Evolutionary conservation across 2,329 filamentous ascomycete species (phyloP).

Genomic region (Stylonectria norvegica): DNA sequence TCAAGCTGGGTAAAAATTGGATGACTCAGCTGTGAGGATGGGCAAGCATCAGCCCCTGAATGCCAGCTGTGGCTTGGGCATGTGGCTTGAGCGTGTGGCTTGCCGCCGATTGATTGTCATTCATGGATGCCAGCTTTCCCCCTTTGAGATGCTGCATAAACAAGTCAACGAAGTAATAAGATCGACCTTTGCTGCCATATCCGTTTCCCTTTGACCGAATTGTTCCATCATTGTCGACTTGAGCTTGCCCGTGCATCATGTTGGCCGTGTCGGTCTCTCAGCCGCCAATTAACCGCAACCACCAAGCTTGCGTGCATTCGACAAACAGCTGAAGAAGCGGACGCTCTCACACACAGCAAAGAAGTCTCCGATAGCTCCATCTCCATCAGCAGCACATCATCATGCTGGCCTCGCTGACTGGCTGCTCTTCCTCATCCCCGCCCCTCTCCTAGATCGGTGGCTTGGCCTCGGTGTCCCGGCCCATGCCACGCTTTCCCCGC

Average conservation of each 20-base stretch:
- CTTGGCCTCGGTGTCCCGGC: slow-evolving; percentile 17
- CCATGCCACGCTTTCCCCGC: slow-evolving; percentile 23
- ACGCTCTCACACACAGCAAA: no score
- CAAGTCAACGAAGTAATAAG: no score
- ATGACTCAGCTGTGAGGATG: slow-evolving; percentile 17
- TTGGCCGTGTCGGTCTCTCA: no score
- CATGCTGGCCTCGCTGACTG: not conserved
- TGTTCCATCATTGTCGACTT: no score
- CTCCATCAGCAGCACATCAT: slow-evolving; percentile 14
- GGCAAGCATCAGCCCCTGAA: slow-evolving; percentile 17
- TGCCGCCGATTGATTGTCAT: not conserved
- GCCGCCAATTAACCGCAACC: no score
- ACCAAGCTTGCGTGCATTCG: no score
- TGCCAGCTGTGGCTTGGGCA: slow-evolving; percentile 1
- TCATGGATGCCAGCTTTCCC: not conserved
- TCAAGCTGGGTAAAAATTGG: slow-evolving; percentile 6
- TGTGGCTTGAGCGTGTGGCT: not conserved
- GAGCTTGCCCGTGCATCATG: no score
- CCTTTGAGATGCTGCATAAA: not conserved
- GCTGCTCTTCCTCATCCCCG: not conserved
- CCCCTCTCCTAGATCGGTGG: slow-evolving; percentile 21
- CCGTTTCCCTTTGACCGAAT: no score
- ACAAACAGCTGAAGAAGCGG: no score
- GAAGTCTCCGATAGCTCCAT: no score
- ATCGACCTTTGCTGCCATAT: no score